Percentiles rank a stretch among this genome's conserved stretches.
Conservation (phyloP, 352 stramenopile species). For the Phytopythium mirpurense region DNA sequence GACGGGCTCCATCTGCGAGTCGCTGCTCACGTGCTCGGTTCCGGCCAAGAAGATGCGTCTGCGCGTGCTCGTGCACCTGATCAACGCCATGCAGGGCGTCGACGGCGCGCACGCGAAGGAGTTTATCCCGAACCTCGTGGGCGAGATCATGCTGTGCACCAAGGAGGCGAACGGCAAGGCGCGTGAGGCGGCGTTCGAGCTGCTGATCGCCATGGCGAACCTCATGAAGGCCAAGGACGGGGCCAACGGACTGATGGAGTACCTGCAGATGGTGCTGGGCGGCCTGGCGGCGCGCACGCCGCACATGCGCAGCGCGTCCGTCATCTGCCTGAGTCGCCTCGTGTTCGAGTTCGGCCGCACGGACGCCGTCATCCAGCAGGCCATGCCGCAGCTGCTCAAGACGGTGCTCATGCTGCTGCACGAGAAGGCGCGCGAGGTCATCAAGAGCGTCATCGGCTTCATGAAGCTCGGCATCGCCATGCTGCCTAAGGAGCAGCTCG, state of each 20-base stretch:
- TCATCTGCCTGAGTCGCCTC: slow-evolving; percentile 92
- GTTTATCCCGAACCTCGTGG: slow-evolving; percentile 89
- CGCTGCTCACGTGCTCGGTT: slow-evolving; percentile 93
- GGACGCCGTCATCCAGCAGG: slow-evolving; percentile 50
- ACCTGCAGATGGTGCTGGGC: slow-evolving; percentile 91
- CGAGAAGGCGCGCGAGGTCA: slow-evolving; percentile 94
- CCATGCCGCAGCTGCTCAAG: slow-evolving; percentile 88
- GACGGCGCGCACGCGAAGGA: slow-evolving; percentile 55
- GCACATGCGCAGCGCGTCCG: slow-evolving; percentile 95
- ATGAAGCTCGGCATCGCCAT: slow-evolving; percentile 94
- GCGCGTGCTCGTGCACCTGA: slow-evolving; percentile 83
- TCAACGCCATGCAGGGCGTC: slow-evolving; percentile 61
- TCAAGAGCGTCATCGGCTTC: slow-evolving; percentile 95
- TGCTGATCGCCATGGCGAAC: slow-evolving; percentile 81
- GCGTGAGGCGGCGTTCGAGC: slow-evolving; percentile 79
- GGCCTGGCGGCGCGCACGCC: slow-evolving; percentile 90
- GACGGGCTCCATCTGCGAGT: slow-evolving; percentile 91
- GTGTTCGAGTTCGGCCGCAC: slow-evolving; percentile 92
- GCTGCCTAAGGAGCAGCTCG: slow-evolving; percentile 84
- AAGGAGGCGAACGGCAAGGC: slow-evolving; percentile 97
- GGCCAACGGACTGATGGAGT: slow-evolving; percentile 78
- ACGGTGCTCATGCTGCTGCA: slow-evolving; percentile 92
- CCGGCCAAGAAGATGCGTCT: slow-evolving; percentile 95
- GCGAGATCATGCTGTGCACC: slow-evolving; percentile 95
- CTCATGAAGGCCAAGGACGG: slow-evolving; percentile 59